These are phyloP conservation scores for Cylindrodendrum hubeiense DNA, from an alignment of 2,329 filamentous ascomycete species.

Conservation along the genomic window DNA sequence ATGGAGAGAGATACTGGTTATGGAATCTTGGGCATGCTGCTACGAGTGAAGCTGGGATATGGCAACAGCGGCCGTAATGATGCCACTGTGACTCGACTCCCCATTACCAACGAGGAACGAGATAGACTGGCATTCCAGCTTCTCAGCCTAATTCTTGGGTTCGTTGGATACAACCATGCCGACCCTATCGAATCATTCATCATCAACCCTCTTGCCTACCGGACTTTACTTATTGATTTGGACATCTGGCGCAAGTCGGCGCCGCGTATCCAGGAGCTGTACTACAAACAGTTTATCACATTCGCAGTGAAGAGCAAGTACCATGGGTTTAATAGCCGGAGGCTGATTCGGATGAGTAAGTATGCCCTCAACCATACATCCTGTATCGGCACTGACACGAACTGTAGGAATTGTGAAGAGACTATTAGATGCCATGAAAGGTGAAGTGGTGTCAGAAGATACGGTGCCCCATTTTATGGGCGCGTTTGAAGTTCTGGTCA, in stretches of 20 bases:
- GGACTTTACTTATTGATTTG: conserved; percentile 90
- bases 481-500: conserved; percentile 83
- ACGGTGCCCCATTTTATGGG: conserved; percentile 81
- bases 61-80: conserved; percentile 48
- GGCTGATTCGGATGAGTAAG: conserved; percentile 91
- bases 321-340: conserved; percentile 90
- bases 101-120: conserved; percentile 64
- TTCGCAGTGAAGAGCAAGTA: conserved; percentile 94
- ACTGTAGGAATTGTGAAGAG: conserved; percentile 85
- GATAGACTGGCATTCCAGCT: conserved; percentile 72
- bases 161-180: conserved; percentile 89
- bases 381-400: conserved; percentile 27
- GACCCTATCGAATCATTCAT: conserved; percentile 90
- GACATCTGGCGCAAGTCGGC: conserved; percentile 92
- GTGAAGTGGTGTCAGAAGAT: conserved; percentile 79
- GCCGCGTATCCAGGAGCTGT: conserved; percentile 82
- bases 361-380: conserved; percentile 19
- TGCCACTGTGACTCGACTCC: conserved; percentile 52
- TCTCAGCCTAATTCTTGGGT: conserved; percentile 82
- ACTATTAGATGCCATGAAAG: conserved; percentile 90
- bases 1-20: conserved; percentile 98
- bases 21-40: conserved; percentile 83
- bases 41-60: conserved; percentile 84
- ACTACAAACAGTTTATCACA: conserved; percentile 91
- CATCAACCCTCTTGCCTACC: conserved; percentile 94